Base-by-base conservation (phyloP, 140 eudicot genomes). In the Flaveria floridana region DNA sequence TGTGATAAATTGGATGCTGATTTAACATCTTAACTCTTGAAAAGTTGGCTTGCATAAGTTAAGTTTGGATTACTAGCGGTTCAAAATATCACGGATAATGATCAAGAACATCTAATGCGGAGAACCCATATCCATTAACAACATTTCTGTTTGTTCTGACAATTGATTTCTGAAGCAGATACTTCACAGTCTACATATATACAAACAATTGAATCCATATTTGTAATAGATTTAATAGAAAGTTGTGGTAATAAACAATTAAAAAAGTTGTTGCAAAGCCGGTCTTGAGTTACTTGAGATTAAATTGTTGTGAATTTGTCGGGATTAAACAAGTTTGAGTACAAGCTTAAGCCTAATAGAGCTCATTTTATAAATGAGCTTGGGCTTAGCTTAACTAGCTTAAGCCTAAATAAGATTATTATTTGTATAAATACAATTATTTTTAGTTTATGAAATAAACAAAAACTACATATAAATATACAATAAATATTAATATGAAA, bases 71-170 rank as follows among this genome's bases (percentile, higher is more conserved):
- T 75, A 69, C 77, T 20, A 80, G 28, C 11, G 77, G 25, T n/a
- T 26, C 15, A 20, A 75, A 13, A 51, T 75, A 73, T 23, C 59
- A 66, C 2, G 73, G 72, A 53, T 28, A 10, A 10, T 74, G 77
- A 68, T 75, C 77, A 39, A 80, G 58, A 50, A 75, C 68, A 61
- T 80, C 84, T 5, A 80, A 9, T 28, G 77, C 52, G 50, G 84
- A 75, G 8, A 75, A 59, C 2, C 80, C 84, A 1, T 68, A 68
- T 61, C 50, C 42, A 2, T 80, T 80, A 16, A 80, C 71, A 55
- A 70, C 18, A 26, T 48, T 74, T 68, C 48, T 46, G 13, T 52
- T 74, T 50, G 57, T 68, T 74, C 6, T 80, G 7, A 68, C 58
- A 18, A 72, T 80, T 69, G 74, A 3, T 41, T 70, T 75, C 20